These are phyloP conservation scores for Hypoxylon sp. DNA, from an alignment of 2,329 filamentous ascomycete species.

Conservation along the genomic window DNA sequence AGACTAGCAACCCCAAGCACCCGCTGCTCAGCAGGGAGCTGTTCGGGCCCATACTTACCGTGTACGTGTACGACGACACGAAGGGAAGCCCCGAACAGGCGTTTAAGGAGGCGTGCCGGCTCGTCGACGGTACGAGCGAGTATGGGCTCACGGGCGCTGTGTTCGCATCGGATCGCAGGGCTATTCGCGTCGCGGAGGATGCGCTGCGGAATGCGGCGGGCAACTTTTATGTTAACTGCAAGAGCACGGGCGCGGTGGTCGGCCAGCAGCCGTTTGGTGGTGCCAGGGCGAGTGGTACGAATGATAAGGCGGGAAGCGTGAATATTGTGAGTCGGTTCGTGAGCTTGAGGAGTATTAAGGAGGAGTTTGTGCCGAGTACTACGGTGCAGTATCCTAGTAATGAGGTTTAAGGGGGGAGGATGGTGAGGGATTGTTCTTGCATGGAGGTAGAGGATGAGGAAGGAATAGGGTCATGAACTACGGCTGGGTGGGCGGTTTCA, in stretches of 20 bases:
- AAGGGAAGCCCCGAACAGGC: constrained; percentile 64
- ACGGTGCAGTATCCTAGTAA: constrained; percentile 80
- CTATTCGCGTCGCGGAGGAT: constrained; percentile 78
- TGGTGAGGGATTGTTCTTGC: no score
- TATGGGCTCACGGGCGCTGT: constrained; percentile 85
- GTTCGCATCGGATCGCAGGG: constrained; percentile 78
- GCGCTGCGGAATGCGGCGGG: constrained; percentile 79
- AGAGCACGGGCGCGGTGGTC: constrained; percentile 81
- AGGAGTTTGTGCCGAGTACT: constrained; percentile 77
- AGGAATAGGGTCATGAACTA: neutral
- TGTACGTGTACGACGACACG: constrained; percentile 84
- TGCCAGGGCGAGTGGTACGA: constrained; percentile 76
- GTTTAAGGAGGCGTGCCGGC: constrained; percentile 71
- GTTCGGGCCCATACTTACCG: constrained; percentile 67
- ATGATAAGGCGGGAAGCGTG: constrained; percentile 79
- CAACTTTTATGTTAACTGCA: constrained; percentile 91
- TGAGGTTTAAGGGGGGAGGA: constrained; percentile 63
- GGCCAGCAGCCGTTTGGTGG: constrained; percentile 82
- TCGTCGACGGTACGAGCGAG: constrained; percentile 79
- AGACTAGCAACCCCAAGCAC: constrained; percentile 80
- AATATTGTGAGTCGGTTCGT: constrained; percentile 77
- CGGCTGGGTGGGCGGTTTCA: neutral
- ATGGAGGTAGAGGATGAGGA: no score
- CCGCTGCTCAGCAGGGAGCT: constrained; percentile 82
- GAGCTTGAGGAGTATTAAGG: constrained; percentile 78